Conservation (phyloP, 352 stramenopile genomes). For the Pythium apleroticum region DNA sequence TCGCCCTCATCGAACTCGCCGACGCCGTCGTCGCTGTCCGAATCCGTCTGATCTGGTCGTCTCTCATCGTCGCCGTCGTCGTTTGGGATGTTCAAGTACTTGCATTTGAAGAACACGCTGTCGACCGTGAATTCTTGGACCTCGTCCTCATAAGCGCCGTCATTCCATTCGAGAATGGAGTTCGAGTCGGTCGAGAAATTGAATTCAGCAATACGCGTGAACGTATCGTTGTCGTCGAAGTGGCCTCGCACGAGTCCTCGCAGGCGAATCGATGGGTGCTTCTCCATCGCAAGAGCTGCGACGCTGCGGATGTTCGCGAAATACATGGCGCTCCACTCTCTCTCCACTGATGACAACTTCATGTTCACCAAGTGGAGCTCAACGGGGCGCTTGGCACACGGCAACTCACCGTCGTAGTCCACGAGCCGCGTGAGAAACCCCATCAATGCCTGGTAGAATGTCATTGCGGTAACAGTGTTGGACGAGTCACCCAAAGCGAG, state of each 20-base stretch:
- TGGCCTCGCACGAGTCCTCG: not conserved
- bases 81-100: not conserved
- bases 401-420: not conserved
- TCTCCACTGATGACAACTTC: not conserved
- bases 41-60: not conserved
- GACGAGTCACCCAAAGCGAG: not conserved
- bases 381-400: not conserved
- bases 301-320: not conserved
- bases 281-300: not conserved
- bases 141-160: constrained; percentile 2
- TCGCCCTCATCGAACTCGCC: not conserved
- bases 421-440: not conserved
- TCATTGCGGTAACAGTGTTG: not conserved
- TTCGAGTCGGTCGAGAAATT: not conserved
- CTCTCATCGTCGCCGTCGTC: not conserved
- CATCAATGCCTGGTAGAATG: not conserved
- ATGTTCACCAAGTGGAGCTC: not conserved
- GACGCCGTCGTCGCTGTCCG: not conserved
- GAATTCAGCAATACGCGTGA: not conserved
- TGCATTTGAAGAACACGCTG: not conserved
- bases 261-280: not conserved
- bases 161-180: not conserved
- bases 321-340: not conserved
- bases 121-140: not conserved
- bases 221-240: not conserved